Evolutionary conservation across 148 eudicot genomes (phyloP).

Genomic region (Rhododendron mucronatum): DNA sequence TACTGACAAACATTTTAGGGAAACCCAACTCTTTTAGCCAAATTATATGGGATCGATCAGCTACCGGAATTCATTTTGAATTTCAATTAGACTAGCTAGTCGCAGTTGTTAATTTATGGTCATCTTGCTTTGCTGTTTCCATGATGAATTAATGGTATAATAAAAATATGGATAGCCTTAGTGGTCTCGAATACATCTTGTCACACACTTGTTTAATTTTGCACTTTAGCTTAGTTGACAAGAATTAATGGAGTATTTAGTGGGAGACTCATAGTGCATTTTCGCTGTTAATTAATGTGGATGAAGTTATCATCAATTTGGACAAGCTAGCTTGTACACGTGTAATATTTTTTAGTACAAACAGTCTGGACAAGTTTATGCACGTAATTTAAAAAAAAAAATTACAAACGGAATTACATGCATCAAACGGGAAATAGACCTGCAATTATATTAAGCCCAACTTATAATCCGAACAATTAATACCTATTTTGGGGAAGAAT

Average conservation of each 20-base stretch:
- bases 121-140: not conserved
- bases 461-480: too few relatives aligned
- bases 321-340: not conserved
- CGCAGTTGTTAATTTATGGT: not conserved
- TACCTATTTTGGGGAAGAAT: not conserved
- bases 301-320: not conserved
- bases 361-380: not conserved
- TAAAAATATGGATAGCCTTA: not conserved
- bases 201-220: not conserved
- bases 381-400: too few relatives aligned
- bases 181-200: not conserved
- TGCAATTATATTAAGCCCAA: too few relatives aligned
- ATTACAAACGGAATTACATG: too few relatives aligned
- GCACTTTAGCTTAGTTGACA: not conserved
- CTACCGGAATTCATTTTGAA: not conserved
- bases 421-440: too few relatives aligned
- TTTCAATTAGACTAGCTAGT: not conserved
- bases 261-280: not conserved
- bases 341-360: not conserved
- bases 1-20: too few relatives aligned
- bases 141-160: not conserved
- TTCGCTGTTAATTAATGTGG: not conserved
- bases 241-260: not conserved
- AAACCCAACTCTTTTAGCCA: too few relatives aligned
- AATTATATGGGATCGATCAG: not conserved